Percentiles rank a stretch among this genome's conserved stretches.
Evolutionary conservation across 192 early-diverging fungal genomes (phyloP).

Genomic region (Tieghemiomyces parasiticus): DNA sequence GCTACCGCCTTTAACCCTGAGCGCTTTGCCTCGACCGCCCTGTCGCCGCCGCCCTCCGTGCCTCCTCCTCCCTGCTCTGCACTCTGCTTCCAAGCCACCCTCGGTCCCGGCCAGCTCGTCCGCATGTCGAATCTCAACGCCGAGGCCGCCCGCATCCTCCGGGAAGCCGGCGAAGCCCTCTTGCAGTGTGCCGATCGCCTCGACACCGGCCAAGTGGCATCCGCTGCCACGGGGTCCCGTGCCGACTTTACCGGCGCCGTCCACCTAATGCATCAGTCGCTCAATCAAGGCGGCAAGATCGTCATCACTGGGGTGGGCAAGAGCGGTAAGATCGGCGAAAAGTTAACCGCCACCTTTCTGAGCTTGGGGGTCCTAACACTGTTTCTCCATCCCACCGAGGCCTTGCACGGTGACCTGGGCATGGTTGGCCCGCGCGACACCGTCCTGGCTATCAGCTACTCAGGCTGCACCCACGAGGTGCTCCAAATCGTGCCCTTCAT

Average conservation of each 20-base stretch:
- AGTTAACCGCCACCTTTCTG: constrained; percentile 26
- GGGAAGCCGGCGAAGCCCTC: constrained; percentile 21
- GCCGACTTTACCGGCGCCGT: constrained; percentile 18
- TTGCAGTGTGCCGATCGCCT: constrained; percentile 19
- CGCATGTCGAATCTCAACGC: neutral
- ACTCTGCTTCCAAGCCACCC: too few relatives aligned
- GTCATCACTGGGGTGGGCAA: constrained; percentile 31
- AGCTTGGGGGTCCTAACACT: constrained; percentile 21
- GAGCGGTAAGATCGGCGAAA: constrained; percentile 33
- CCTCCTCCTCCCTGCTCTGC: too few relatives aligned
- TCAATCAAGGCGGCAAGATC: constrained; percentile 25
- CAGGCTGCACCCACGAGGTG: constrained; percentile 30
- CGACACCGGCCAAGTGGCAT: constrained; percentile 9
- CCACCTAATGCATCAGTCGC: constrained; percentile 15
- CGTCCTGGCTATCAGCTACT: constrained; percentile 26
- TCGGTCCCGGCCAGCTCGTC: too few relatives aligned
- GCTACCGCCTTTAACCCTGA: too few relatives aligned
- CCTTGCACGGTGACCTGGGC: constrained; percentile 29
- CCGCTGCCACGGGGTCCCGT: neutral
- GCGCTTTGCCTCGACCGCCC: too few relatives aligned
- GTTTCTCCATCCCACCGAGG: constrained; percentile 29
- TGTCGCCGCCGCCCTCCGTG: too few relatives aligned
- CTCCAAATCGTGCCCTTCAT: constrained; percentile 20
- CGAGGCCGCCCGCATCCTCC: constrained; percentile 21
- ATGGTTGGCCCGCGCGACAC: constrained; percentile 17